Evolutionary conservation across 2,329 filamentous ascomycete species (phyloP).

Genomic region (Hypoxylon sp.): DNA sequence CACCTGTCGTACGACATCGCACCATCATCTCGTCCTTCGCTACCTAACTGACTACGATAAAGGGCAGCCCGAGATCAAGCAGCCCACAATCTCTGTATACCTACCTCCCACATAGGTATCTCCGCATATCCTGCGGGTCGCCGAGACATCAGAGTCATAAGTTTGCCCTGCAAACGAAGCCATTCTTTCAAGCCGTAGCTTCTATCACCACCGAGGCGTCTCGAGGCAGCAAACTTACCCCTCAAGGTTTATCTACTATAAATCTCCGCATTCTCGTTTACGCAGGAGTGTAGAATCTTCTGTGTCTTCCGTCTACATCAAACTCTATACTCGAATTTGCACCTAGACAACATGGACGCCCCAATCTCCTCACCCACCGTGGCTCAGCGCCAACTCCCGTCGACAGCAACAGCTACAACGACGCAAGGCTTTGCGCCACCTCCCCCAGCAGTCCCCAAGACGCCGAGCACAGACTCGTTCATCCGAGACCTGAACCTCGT

Average conservation of each 20-base stretch:
- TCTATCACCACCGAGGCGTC: conserved; percentile 14
- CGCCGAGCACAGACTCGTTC: conserved; percentile 68
- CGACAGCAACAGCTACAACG: conserved; percentile 32
- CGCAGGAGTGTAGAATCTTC: conserved; percentile 15
- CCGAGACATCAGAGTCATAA: conserved; percentile 17
- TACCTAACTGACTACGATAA: conserved; percentile 19
- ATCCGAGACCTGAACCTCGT: conserved; percentile 87
- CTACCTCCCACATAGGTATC: neutral
- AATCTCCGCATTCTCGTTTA: conserved; percentile 4
- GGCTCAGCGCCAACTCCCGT: conserved; percentile 38
- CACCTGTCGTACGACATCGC: conserved; percentile 50
- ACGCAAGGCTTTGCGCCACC: conserved; percentile 48
- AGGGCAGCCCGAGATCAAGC: conserved; percentile 25
- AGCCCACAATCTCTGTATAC: conserved; percentile 31
- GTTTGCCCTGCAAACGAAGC: neutral
- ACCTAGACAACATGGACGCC: conserved; percentile 31
- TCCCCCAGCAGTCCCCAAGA: conserved; percentile 47
- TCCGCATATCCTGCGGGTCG: conserved; percentile 23
- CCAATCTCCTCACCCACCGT: conserved; percentile 32
- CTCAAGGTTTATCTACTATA: conserved; percentile 6
- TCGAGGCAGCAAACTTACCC: conserved; percentile 25
- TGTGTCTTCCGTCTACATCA: conserved; percentile 5
- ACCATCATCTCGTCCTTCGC: conserved; percentile 42
- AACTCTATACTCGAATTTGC: conserved; percentile 7
- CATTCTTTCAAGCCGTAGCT: conserved; percentile 23